Percentiles rank a stretch among this genome's conserved stretches.
phyloP scores from a whole-genome alignment of 139 green algal species.

The Chlamydomonas eustigma region DNA sequence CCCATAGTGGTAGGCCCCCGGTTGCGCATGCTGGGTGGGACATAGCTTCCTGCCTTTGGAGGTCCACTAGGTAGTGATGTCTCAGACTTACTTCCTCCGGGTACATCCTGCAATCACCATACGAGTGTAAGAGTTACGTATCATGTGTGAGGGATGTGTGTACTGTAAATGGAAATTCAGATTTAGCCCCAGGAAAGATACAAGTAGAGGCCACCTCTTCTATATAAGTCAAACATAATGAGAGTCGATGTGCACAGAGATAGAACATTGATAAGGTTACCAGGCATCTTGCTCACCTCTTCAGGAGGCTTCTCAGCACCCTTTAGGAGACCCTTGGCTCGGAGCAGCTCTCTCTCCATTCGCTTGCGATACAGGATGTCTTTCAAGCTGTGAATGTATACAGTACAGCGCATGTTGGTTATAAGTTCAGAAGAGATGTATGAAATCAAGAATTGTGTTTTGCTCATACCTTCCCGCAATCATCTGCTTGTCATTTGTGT shows the following conservation, averaged over 20 bases:
- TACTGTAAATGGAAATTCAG: too few relatives aligned
- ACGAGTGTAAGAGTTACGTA: too few relatives aligned
- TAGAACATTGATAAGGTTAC: too few relatives aligned
- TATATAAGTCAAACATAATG: too few relatives aligned
- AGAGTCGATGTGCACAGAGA: too few relatives aligned
- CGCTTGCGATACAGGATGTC: conserved; percentile 85
- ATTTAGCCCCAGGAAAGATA: too few relatives aligned
- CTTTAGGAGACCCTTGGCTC: conserved; percentile 68
- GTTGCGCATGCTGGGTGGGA: conserved; percentile 76
- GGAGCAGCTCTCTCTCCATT: conserved; percentile 87
- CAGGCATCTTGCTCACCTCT: too few relatives aligned
- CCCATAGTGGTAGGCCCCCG: conserved; percentile 20
- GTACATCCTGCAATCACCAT: conserved; percentile 14
- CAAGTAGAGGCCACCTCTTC: too few relatives aligned
- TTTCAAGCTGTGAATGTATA: conserved; percentile 59
- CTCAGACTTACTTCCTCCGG: not conserved
- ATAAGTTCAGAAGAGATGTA: too few relatives aligned
- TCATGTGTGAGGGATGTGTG: too few relatives aligned
- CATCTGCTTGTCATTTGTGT: conserved; percentile 30
- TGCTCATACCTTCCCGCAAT: conserved; percentile 41
- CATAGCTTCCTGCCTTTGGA: conserved; percentile 75
- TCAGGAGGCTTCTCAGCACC: conserved; percentile 74
- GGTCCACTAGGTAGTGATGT: not conserved
- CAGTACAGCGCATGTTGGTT: too few relatives aligned
- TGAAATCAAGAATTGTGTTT: too few relatives aligned